These are phyloP conservation scores for Inga laurina DNA, from an alignment of 306 rosid species.

Conservation along the genomic window DNA sequence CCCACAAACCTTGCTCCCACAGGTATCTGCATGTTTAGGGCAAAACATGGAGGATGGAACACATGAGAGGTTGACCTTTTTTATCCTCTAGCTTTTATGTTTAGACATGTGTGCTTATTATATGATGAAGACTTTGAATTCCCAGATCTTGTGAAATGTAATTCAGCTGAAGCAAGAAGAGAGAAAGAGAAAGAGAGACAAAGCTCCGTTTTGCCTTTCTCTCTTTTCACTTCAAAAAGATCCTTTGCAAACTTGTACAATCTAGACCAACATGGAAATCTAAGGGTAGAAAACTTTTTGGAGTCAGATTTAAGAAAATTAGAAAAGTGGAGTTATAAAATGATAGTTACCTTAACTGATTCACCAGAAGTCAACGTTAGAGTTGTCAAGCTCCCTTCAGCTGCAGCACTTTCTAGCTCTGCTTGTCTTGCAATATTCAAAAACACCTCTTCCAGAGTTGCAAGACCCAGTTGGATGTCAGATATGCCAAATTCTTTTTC, in stretches of 20 bases:
- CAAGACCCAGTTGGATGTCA: constrained; percentile 76
- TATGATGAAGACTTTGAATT: neutral
- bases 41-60: neutral
- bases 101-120: neutral
- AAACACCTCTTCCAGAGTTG: constrained; percentile 94
- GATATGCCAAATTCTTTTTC: constrained; percentile 71
- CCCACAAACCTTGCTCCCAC: constrained; percentile 80
- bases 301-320: too few species aligned
- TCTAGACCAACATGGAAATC: neutral
- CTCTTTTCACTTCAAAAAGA: neutral
- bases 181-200: neutral
- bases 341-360: constrained; percentile 47
- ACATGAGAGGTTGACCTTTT: neutral
- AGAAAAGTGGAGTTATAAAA: too few species aligned
- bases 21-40: constrained; percentile 54
- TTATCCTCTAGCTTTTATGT: neutral
- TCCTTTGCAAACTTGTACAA: neutral
- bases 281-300: neutral
- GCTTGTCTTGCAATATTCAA: constrained; percentile 83
- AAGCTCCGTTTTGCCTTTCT: neutral
- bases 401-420: constrained; percentile 80
- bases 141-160: too few species aligned
- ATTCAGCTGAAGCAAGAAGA: neutral
- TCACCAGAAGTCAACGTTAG: constrained; percentile 70
- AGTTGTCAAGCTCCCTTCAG: constrained; percentile 62